Percentiles rank a stretch among this genome's conserved stretches.
phyloP scores from a whole-genome alignment of 768 basidiomycete genomes.

The Cyathus striatus region DNA sequence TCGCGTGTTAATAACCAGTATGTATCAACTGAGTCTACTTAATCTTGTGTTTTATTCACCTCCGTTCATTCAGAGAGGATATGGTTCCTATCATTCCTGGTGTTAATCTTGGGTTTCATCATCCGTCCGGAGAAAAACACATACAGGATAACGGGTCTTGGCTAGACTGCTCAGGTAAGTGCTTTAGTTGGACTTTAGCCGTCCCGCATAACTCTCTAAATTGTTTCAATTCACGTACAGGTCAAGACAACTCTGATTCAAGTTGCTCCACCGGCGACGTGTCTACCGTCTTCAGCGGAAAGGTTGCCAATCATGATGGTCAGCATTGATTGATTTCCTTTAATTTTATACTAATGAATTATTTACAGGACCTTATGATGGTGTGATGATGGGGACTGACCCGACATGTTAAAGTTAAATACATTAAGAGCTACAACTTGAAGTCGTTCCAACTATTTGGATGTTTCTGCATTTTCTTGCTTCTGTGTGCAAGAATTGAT shows the following conservation, averaged over 20 bases:
- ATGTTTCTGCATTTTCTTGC: too few relatives aligned
- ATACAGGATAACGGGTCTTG: constrained; percentile 24
- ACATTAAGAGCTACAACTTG: too few relatives aligned
- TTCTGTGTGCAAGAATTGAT: too few relatives aligned
- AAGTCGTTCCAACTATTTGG: too few relatives aligned
- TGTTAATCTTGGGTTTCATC: constrained; percentile 32
- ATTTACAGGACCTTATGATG: constrained; percentile 4
- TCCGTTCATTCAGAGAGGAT: constrained; percentile 12
- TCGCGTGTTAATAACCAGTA: constrained; percentile 18
- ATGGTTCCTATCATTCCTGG: constrained; percentile 26
- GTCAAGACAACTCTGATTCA: constrained; percentile 49
- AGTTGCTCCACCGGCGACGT: constrained; percentile 42
- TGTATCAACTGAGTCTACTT: background rate
- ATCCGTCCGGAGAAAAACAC: constrained; percentile 37
- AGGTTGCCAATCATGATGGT: constrained; percentile 36
- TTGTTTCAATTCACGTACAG: background rate
- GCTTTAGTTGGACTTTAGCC: background rate
- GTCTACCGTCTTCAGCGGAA: constrained; percentile 32
- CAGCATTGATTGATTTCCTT: too few relatives aligned
- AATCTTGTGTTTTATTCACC: background rate
- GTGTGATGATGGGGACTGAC: constrained; percentile 4
- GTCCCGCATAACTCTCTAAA: too few relatives aligned
- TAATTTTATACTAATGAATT: too few relatives aligned
- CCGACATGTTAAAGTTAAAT: too few relatives aligned
- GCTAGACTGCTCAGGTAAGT: constrained; percentile 22